Base-by-base conservation (phyloP, 805 yeast species). In the Sugiyamaella qingdaonensis region DNA sequence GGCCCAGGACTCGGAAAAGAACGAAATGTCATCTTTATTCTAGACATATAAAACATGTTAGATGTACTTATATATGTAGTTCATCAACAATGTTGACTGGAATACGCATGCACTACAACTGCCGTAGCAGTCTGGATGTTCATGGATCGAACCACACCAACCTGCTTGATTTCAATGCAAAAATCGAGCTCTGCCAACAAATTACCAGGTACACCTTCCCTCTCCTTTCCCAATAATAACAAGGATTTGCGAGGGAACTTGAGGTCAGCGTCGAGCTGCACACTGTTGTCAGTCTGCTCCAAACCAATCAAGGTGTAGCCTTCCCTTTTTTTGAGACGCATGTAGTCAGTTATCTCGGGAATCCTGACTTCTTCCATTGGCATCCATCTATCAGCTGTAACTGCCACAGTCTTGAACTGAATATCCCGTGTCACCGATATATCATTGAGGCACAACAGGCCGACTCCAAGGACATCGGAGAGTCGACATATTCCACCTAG, bases 41-140 rank as follows among this genome's bases (percentile, higher is more conserved):
- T 48, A 34, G 16, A 36, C 19, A 10, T 27, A 21, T 41, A 2
- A 39, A 19, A 41, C 32, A 14, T 7, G 41, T 7, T n/a, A 21
- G 37, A 14, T 29, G 5, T 14, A 14, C 34, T n/a, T 10, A 7
- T 43, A 8, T 21, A 34, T 11, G 27, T 10, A 32, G 35, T 18
- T 29, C 33, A 42, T 34, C 44, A 59, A 64, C 85, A 81, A 61
- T 84, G 85, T 62, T 84, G 88, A 16, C 77, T 66, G 0, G 95
- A 82, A 63, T 92, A 91, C 0, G 97, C 94, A 68, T 91, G 95
- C 5, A 90, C 96, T 49, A 91, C 81, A 18, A 91, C 90, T 0
- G 97, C 98, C 0, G 97, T 84, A 0, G 97, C 98, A 0, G 97
- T 91, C 71, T 91, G 98, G 56, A 91, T 91, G 64, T 91, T 91